These are phyloP conservation scores for Phoma sp. DNA, from an alignment of 2,329 filamentous ascomycete genomes.

Conservation along the genomic window DNA sequence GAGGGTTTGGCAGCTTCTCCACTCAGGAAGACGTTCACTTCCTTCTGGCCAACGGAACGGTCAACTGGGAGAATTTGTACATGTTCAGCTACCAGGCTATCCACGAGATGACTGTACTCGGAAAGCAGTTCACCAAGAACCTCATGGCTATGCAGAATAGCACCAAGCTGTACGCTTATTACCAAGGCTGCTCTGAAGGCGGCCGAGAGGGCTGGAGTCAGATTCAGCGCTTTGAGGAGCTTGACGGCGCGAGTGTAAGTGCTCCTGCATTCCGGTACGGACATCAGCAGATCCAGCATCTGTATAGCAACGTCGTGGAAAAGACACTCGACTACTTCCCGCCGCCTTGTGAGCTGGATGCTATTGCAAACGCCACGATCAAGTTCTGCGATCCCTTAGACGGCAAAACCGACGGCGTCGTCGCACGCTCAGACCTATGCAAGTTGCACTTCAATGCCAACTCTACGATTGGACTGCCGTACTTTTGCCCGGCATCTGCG, in stretches of 20 bases:
- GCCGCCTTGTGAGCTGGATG: slow-evolving; percentile 56
- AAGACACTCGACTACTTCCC: slow-evolving; percentile 52
- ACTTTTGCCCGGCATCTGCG: slow-evolving; percentile 50
- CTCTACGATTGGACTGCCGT: slow-evolving; percentile 57
- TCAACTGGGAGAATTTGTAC: slow-evolving; percentile 59
- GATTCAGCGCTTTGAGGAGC: slow-evolving; percentile 59
- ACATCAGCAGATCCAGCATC: slow-evolving; percentile 56
- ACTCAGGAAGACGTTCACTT: slow-evolving; percentile 45
- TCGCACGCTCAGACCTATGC: slow-evolving; percentile 59
- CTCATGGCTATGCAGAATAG: slow-evolving; percentile 42
- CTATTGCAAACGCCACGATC: slow-evolving; percentile 64
- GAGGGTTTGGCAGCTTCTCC: slow-evolving; percentile 58
- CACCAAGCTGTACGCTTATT: slow-evolving; percentile 55
- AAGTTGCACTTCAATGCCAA: slow-evolving; percentile 56
- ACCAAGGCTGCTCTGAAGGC: slow-evolving; percentile 62
- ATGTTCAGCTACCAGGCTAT: slow-evolving; percentile 62
- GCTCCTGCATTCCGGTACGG: slow-evolving; percentile 57
- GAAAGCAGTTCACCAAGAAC: slow-evolving; percentile 53
- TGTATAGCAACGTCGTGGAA: slow-evolving; percentile 52
- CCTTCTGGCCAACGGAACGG: slow-evolving; percentile 53
- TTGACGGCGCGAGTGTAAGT: slow-evolving; percentile 55
- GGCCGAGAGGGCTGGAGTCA: slow-evolving; percentile 54
- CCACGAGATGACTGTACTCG: slow-evolving; percentile 59
- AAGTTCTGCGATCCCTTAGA: slow-evolving; percentile 63
- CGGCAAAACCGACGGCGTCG: slow-evolving; percentile 62